Evolutionary conservation across 2,329 filamentous ascomycete species (phyloP).

Genomic region (Fusarium sp.): DNA sequence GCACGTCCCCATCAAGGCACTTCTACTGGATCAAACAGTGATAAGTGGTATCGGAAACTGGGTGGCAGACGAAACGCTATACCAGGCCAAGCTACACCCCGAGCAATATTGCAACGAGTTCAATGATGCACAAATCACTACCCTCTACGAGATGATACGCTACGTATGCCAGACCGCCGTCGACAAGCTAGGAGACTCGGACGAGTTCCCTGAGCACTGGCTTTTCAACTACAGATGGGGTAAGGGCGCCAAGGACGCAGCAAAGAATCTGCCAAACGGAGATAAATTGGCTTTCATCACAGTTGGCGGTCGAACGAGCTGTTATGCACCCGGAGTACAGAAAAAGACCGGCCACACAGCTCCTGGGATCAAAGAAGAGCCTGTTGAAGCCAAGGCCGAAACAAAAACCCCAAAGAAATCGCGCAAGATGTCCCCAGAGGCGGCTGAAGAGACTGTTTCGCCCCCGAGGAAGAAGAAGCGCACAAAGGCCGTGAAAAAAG

Average conservation of each 20-base stretch:
- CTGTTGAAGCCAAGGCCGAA: conserved; percentile 43
- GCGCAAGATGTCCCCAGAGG: conserved; percentile 37
- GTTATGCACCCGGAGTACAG: conserved; percentile 84
- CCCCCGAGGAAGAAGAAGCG: conserved; percentile 42
- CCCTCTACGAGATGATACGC: conserved; percentile 76
- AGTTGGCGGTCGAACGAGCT: conserved; percentile 91
- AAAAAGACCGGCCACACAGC: conserved; percentile 71
- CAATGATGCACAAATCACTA: conserved; percentile 72
- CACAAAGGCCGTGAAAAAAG: conserved; percentile 24
- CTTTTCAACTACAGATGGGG: conserved; percentile 89
- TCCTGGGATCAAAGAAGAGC: conserved; percentile 55
- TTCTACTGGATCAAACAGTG: conserved; percentile 86
- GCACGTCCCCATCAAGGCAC: conserved; percentile 86
- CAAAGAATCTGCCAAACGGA: conserved; percentile 78
- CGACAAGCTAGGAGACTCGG: conserved; percentile 80
- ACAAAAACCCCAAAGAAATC: conserved; percentile 42
- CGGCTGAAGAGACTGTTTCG: conserved; percentile 37
- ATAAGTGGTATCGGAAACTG: conserved; percentile 96
- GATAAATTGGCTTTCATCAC: conserved; percentile 86
- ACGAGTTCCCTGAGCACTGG: conserved; percentile 87
- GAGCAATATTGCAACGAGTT: conserved; percentile 93
- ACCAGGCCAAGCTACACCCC: conserved; percentile 87
- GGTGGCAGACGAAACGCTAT: conserved; percentile 95
- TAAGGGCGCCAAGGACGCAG: conserved; percentile 80
- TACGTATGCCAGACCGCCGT: conserved; percentile 84